Evolutionary conservation across 2,329 filamentous ascomycete genomes (phyloP), one percentile per base, ranked within the genome.

Genomic region (Curvularia hawaiiensis): DNA sequence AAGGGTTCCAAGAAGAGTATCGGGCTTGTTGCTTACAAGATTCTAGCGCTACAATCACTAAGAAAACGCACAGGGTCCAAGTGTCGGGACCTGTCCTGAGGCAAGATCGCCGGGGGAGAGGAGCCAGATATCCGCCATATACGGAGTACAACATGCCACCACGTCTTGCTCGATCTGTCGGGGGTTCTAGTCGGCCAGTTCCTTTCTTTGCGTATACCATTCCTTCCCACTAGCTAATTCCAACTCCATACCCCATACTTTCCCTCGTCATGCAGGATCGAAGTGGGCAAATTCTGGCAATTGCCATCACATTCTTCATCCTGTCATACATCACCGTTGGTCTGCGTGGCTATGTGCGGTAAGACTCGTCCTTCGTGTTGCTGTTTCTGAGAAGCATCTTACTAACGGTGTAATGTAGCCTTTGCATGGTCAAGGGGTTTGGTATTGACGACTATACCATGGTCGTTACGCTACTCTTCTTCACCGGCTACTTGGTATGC

Each of bases 401-500:
- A 35, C 40, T 63, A 45, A 57, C 56, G 22, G 7, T 31, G 46
- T 44, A 41, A n/a, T 30, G 39, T 52, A 70, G 67, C 47, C 64
- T 58, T 5, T 58, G 60, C 33, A 67, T 79, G 63, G 69, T 79
- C 18, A 74, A 75, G 50, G 69, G 68, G 7, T 78, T 78, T 53
- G 77, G 77, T 11, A 44, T 65, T 26, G 77, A 79, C 63, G 77
- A 79, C 66, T 73, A 73, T 61, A 67, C 71, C 11, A 79, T 79
- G 76, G 55, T 79, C 28, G 61, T 67, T 3, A 75, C 77, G 16
- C 68, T 74, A 22, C 68, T 69, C 16, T 65, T 75, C 50, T 79
- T 75, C 62, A 78, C 75, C 6, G 65, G 66, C 53, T 79, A 70
- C 31, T 38, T 64, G 4, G 35, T 53, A n/a, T 66, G 61, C 45